Evolutionary conservation across 257 asterid species (phyloP), one percentile per base, ranked within the genome.

Genomic region (Verbena officinalis): DNA sequence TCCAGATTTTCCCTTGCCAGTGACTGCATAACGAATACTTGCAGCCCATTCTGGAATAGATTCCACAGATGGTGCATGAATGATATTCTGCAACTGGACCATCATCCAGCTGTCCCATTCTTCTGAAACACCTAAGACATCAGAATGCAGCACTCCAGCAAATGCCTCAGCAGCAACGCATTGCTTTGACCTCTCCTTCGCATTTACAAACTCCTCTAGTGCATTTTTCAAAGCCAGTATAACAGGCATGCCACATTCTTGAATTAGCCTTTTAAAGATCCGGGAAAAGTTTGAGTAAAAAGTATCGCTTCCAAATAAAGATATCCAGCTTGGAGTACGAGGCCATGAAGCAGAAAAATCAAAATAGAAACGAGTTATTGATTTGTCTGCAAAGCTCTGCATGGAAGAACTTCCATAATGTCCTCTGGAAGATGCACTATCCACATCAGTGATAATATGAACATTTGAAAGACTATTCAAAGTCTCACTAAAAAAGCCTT

Each of bases 261-360:
- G 99, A 75, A 84, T 82, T 42, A 94, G 73, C 75, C 99, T 80
- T 75, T 94, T 94, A 65, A 94, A 94, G 63, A 90, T 94, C 42
- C 95, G 84, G 31, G 99, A 96, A 65, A 88, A 90, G 78, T 78
- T 94, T 2, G 99, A 74, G 78, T 94, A 90, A 62, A 94, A 94
- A 48, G 83, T 90, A 73, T 86, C 95, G 62, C 67, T 84, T 72
- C 97, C 95, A 24, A 86, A 82, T 57, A 86, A 90, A 55, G 97
- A 88, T 64, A 94, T 90, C 99, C 99, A 94, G 76, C 74, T 88
- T 51, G 96, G 97, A 42, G 99, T 94, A 53, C 96, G 97, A 65
- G 99, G 99, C 99, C 99, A 94, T 16, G 96, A 81, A 70, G 97
- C 81, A 80, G 99, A 88, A 84, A 94, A 94, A 70, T 94, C 99